Conservation (phyloP, 1,139 yeast genomes). For the Arxiozyma bovina region DNA sequence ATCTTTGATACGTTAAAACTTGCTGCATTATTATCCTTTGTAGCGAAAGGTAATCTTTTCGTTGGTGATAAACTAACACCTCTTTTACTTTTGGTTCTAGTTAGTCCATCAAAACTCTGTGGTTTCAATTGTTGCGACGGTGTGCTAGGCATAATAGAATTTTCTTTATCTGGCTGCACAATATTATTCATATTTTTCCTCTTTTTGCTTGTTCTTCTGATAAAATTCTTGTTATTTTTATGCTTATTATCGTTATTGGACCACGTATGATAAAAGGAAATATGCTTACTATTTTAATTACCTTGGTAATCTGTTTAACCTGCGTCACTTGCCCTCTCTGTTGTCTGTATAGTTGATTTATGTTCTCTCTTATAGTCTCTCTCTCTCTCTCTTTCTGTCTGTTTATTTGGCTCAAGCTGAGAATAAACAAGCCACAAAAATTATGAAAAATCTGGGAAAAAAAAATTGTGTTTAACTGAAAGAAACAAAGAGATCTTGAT, state of each 20-base stretch:
- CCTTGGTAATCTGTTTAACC: background rate
- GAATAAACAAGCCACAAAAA: background rate
- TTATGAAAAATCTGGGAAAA: background rate
- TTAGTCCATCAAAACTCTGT: background rate
- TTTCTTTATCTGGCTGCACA: slow-evolving; percentile 3
- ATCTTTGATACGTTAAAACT: slow-evolving; percentile 7
- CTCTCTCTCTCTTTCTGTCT: background rate
- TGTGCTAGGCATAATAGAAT: slow-evolving; percentile 3
- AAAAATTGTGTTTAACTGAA: too few species aligned
- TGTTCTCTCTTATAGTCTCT: too few species aligned
- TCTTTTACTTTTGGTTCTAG: background rate
- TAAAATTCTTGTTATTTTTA: background rate
- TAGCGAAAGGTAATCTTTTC: slow-evolving; percentile 24
- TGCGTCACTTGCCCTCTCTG: background rate
- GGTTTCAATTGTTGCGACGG: slow-evolving; percentile 5
- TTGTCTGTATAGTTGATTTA: too few species aligned
- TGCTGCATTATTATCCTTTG: slow-evolving; percentile 25
- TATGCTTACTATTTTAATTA: background rate
- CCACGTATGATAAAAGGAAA: too few species aligned
- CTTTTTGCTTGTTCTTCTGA: background rate
- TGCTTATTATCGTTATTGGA: too few species aligned
- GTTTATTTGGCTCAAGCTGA: background rate
- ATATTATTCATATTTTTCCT: background rate
- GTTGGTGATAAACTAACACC: slow-evolving; percentile 10
- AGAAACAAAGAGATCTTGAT: too few species aligned